A percentile compares a stretch with the other conserved stretches of the same genome.
phyloP scores from a whole-genome alignment of 257 asterid genomes.

The Plectranthus barbatus region DNA sequence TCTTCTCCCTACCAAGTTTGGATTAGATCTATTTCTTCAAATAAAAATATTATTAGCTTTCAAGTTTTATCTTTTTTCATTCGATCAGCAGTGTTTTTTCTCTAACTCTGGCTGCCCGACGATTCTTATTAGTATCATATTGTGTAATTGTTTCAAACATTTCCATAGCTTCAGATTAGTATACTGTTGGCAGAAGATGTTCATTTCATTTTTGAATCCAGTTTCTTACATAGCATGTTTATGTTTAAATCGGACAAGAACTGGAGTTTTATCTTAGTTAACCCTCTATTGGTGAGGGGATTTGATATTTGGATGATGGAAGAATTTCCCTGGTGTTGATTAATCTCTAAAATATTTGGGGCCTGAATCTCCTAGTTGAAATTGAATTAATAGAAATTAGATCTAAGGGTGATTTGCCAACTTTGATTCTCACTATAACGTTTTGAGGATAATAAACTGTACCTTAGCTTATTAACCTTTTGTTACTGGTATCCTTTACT shows the following conservation, averaged over 20 bases:
- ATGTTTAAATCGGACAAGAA: conserved; percentile 2
- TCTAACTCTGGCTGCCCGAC: no score
- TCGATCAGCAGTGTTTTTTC: no score
- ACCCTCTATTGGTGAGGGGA: not conserved
- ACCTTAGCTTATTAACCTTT: not conserved
- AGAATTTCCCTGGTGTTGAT: conserved; percentile 1
- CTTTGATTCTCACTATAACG: no score
- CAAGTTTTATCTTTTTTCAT: no score
- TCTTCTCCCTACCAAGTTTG: no score
- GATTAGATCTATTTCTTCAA: no score
- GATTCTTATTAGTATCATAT: no score
- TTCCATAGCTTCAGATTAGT: not conserved
- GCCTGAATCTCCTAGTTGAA: no score
- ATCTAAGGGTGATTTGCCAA: no score
- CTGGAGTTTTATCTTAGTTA: not conserved
- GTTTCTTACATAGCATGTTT: not conserved
- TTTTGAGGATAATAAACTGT: no score
- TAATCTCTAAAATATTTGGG: not conserved
- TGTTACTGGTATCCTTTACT: not conserved
- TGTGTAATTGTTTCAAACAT: not conserved
- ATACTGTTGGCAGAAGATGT: not conserved
- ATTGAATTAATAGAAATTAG: no score
- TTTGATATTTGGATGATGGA: not conserved
- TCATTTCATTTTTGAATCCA: not conserved
- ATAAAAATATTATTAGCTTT: no score